A percentile compares a stretch with the other conserved stretches of the same genome.
phyloP scores from a whole-genome alignment of 148 eudicot genomes.

The Selenicereus undatus region DNA sequence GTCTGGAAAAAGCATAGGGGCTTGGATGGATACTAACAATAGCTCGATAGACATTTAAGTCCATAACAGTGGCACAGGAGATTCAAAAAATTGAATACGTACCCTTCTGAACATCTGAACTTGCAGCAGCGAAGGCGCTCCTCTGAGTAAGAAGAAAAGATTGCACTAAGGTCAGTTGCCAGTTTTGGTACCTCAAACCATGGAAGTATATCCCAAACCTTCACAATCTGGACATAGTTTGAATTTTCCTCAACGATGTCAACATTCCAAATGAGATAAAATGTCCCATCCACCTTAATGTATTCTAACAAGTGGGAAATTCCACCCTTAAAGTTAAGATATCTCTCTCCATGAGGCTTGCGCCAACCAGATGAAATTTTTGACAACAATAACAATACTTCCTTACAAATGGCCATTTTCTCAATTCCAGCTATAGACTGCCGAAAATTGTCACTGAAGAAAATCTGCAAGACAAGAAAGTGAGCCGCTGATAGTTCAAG shows the following conservation, averaged over 20 bases:
- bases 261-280: constrained; percentile 14
- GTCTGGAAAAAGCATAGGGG: background rate
- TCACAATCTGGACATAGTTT: constrained; percentile 12
- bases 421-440: constrained; percentile 13
- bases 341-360: constrained; percentile 12
- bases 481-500: background rate
- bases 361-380: constrained; percentile 19
- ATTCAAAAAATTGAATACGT: background rate
- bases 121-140: constrained; percentile 15
- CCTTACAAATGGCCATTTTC: background rate
- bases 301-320: constrained; percentile 11
- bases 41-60: background rate
- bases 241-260: constrained; percentile 15
- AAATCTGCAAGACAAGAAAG: constrained; percentile 1
- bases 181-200: constrained; percentile 16
- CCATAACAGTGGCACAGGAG: background rate
- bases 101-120: constrained; percentile 21
- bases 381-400: constrained; percentile 8
- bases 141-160: constrained; percentile 10
- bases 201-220: constrained; percentile 21
- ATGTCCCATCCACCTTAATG: background rate
- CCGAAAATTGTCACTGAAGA: constrained; percentile 13
- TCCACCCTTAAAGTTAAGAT: constrained; percentile 12
- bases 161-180: background rate
- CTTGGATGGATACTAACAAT: too few species aligned